A percentile compares a stretch with the other conserved stretches of the same genome.
Conservation (phyloP, 2,329 filamentous ascomycete species). For the Colletotrichum karsti region DNA sequence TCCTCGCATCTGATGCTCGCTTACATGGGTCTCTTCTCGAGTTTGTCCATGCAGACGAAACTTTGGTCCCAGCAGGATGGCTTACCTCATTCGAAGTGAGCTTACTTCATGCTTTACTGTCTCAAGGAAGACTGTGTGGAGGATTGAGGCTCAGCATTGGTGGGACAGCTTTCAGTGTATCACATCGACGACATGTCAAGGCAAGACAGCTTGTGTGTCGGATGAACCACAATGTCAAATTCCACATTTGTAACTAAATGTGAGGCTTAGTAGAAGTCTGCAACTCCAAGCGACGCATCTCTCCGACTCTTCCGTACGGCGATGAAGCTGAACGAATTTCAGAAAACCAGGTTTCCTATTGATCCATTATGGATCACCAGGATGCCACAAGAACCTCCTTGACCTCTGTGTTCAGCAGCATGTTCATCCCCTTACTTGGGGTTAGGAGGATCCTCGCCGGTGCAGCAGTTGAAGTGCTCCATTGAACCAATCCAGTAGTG, state of each 20-base stretch:
- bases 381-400: background rate
- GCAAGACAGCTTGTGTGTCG: background rate
- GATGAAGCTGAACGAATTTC: background rate
- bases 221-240: background rate
- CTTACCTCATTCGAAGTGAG: background rate
- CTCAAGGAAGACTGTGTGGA: background rate
- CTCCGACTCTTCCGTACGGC: background rate
- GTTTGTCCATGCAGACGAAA: background rate
- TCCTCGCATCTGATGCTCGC: background rate
- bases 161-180: background rate
- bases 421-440: no score
- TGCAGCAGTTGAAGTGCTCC: slow-evolving; percentile 13
- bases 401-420: no score
- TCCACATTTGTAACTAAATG: background rate
- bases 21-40: background rate
- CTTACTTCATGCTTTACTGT: background rate
- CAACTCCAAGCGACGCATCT: background rate
- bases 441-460: background rate
- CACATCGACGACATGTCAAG: background rate
- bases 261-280: background rate
- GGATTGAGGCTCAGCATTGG: background rate
- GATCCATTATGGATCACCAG: background rate
- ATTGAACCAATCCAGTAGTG: slow-evolving; percentile 1
- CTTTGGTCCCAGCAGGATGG: background rate
- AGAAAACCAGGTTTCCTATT: background rate